Conservation (phyloP, 2,329 filamentous ascomycete species). For the Phaeosphaeriaceae sp. region DNA sequence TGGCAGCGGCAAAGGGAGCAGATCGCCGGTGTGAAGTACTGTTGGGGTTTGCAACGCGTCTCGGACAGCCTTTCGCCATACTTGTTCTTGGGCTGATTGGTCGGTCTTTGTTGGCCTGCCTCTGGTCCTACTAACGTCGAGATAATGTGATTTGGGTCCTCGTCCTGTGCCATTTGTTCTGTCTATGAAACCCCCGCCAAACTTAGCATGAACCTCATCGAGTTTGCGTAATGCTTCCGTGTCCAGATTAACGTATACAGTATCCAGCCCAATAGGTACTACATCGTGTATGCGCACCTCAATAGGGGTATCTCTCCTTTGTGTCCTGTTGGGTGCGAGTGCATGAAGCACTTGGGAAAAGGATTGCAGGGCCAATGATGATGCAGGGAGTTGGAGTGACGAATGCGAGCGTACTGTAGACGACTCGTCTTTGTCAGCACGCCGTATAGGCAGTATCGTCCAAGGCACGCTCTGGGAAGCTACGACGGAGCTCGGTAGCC, state of each 20-base stretch:
- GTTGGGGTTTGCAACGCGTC: slow-evolving; percentile 74
- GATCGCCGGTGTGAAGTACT: slow-evolving; percentile 83
- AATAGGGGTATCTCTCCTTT: slow-evolving; percentile 75
- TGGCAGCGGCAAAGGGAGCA: slow-evolving; percentile 77
- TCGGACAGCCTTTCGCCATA: slow-evolving; percentile 61
- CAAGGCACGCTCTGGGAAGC: slow-evolving; percentile 70
- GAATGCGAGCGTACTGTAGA: slow-evolving; percentile 65
- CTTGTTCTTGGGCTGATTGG: slow-evolving; percentile 37
- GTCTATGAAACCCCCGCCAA: slow-evolving; percentile 67
- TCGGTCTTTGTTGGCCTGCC: slow-evolving; percentile 24
- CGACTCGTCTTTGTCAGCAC: slow-evolving; percentile 38
- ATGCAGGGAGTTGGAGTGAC: slow-evolving; percentile 78
- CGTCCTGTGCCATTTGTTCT: slow-evolving; percentile 43
- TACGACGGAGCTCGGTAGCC: slow-evolving; percentile 63
- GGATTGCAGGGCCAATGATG: slow-evolving; percentile 75
- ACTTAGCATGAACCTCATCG: slow-evolving; percentile 82
- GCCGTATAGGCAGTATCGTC: slow-evolving; percentile 81
- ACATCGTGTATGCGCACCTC: slow-evolving; percentile 86
- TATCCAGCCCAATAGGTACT: slow-evolving; percentile 78
- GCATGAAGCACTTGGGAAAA: slow-evolving; percentile 77
- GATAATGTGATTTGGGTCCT: slow-evolving; percentile 35
- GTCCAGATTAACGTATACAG: slow-evolving; percentile 85
- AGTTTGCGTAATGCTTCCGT: slow-evolving; percentile 78
- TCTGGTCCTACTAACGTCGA: slow-evolving; percentile 48
- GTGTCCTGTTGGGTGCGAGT: slow-evolving; percentile 76